Evolutionary conservation across 2,329 filamentous ascomycete species (phyloP).

Genomic region (Ceratocystis eucalypticola): DNA sequence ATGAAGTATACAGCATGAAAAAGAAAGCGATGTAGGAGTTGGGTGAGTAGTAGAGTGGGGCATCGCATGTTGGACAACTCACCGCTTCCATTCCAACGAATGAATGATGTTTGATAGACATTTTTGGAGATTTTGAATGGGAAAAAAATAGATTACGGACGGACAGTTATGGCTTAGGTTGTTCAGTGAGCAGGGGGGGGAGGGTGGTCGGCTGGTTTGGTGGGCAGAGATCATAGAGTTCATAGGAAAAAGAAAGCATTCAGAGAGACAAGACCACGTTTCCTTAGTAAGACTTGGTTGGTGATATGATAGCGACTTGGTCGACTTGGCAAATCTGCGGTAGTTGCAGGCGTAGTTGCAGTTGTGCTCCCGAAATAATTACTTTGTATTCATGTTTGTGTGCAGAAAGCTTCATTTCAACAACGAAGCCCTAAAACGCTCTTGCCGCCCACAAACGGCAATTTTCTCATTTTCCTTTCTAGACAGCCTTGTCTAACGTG

Average conservation of each 20-base stretch:
- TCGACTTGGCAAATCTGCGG: background rate
- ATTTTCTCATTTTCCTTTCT: background rate
- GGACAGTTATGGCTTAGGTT: background rate
- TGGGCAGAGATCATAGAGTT: background rate
- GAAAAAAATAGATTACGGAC: background rate
- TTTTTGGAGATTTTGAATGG: background rate
- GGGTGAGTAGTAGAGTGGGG: slow-evolving; percentile 6
- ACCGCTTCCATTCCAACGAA: slow-evolving; percentile 9
- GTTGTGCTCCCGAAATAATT: too few relatives aligned
- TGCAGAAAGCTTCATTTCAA: background rate
- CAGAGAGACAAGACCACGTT: background rate
- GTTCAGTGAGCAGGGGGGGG: background rate
- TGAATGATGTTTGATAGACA: background rate
- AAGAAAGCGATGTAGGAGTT: slow-evolving; percentile 6
- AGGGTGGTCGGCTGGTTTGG: background rate
- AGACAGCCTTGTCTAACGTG: slow-evolving; percentile 9
- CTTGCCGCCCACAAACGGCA: background rate
- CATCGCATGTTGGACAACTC: slow-evolving; percentile 2
- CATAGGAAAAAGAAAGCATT: slow-evolving; percentile 1
- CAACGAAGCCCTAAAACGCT: background rate
- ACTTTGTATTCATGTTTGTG: background rate
- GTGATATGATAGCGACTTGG: background rate
- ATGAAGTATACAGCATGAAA: slow-evolving; percentile 5
- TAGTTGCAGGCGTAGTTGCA: too few relatives aligned
- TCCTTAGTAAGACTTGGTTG: background rate